Evolutionary conservation across 129 eudicot species (phyloP).

Genomic region (Ambrosia artemisiifolia): DNA sequence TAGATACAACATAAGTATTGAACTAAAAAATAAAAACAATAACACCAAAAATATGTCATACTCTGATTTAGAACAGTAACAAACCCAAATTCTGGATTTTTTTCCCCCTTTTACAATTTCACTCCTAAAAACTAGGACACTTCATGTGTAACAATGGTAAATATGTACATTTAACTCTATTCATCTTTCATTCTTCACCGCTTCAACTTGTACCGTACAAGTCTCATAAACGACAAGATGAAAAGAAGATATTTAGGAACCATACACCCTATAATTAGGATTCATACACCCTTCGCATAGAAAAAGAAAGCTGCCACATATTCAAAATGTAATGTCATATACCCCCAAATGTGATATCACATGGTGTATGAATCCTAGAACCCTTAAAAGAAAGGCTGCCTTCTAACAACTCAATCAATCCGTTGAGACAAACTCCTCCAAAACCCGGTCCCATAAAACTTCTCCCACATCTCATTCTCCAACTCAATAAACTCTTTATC

Average conservation of each 20-base stretch:
- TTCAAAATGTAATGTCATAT: too few relatives aligned
- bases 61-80: slow-evolving; percentile 12
- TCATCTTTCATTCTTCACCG: background rate
- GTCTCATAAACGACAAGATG: background rate
- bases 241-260: too few relatives aligned
- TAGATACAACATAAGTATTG: too few relatives aligned
- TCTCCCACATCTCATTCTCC: slow-evolving; percentile 89
- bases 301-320: too few relatives aligned
- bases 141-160: slow-evolving; percentile 9
- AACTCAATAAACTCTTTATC: slow-evolving; percentile 55
- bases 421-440: slow-evolving; percentile 68
- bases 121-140: slow-evolving; percentile 3
- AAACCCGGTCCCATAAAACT: slow-evolving; percentile 72
- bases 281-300: too few relatives aligned
- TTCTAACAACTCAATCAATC: slow-evolving; percentile 12
- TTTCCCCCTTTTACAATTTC: background rate
- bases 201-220: slow-evolving; percentile 8
- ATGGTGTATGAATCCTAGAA: too few relatives aligned
- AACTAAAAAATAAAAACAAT: background rate
- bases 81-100: slow-evolving; percentile 20
- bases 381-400: background rate
- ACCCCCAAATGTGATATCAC: too few relatives aligned
- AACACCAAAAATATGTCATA: background rate
- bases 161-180: slow-evolving; percentile 7
- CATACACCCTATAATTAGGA: too few relatives aligned